These are phyloP conservation scores for Hypomyces perniciosus DNA, from an alignment of 2,329 filamentous ascomycete genomes.

Conservation along the genomic window DNA sequence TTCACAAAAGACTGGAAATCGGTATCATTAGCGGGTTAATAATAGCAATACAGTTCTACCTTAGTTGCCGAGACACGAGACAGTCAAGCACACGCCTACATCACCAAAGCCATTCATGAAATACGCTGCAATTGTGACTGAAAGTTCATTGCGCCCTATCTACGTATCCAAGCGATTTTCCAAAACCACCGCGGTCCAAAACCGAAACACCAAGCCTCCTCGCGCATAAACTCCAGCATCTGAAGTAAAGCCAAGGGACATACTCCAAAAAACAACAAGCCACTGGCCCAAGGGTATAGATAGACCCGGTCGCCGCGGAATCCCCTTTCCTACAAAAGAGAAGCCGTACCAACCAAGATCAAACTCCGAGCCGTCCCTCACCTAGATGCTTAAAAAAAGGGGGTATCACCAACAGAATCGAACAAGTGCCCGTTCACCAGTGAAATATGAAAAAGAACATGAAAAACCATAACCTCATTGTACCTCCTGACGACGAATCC, in stretches of 20 bases:
- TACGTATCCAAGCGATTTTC: conserved; percentile 12
- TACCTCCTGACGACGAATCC: conserved; percentile 20
- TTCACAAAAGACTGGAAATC: too few relatives aligned
- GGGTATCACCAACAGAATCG: conserved; percentile 31
- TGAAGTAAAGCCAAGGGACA: conserved; percentile 23
- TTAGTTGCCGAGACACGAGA: too few relatives aligned
- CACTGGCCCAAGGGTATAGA: conserved; percentile 15
- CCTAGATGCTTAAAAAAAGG: conserved; percentile 17
- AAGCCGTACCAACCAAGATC: not conserved
- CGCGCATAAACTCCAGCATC: conserved; percentile 16
- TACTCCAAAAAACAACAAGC: conserved; percentile 26
- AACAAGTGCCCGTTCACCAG: conserved; percentile 21
- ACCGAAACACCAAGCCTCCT: conserved; percentile 17
- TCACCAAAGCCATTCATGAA: too few relatives aligned
- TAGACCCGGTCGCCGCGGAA: not conserved
- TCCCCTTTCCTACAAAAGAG: not conserved
- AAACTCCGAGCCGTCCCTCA: conserved; percentile 3
- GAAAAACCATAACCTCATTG: conserved; percentile 15
- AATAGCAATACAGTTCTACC: too few relatives aligned
- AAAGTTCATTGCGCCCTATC: conserved; percentile 19
- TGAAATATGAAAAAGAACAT: conserved; percentile 14
- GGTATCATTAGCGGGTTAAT: too few relatives aligned
- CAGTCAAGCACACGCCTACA: too few relatives aligned
- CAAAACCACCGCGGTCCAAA: conserved; percentile 9
- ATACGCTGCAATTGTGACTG: not conserved